A percentile compares a stretch with the other conserved stretches of the same genome.
These are phyloP conservation scores for Fusarium tanahbumbuense DNA, from an alignment of 2,329 filamentous ascomycete genomes.

Conservation along the genomic window DNA sequence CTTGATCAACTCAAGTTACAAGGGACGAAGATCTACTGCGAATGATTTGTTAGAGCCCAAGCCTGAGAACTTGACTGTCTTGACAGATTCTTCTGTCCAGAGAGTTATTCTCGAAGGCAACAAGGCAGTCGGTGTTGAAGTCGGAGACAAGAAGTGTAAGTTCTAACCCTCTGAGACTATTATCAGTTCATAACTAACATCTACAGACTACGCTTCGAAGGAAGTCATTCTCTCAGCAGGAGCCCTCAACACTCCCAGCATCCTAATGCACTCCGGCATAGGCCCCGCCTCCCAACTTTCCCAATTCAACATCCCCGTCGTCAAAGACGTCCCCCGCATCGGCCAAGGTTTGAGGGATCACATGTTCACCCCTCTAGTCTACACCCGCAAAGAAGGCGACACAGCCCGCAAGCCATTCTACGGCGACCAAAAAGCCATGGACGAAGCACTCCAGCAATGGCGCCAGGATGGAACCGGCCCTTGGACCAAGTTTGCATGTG, in stretches of 20 bases:
- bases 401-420: constrained; percentile 61
- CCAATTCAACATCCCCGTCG: constrained; percentile 22
- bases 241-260: constrained; percentile 55
- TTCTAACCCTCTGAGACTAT: too few relatives aligned
- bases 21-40: constrained; percentile 63
- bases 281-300: constrained; percentile 30
- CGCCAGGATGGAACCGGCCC: constrained; percentile 55
- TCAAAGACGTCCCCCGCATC: constrained; percentile 51
- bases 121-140: constrained; percentile 37
- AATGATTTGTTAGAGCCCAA: constrained; percentile 58
- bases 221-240: constrained; percentile 60
- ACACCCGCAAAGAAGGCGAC: constrained; percentile 54
- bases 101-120: constrained; percentile 30
- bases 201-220: constrained; percentile 49
- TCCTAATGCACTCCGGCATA: constrained; percentile 53
- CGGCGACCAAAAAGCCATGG: constrained; percentile 55
- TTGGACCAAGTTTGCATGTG: constrained; percentile 55
- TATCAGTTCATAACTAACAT: too few relatives aligned
- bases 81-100: constrained; percentile 36
- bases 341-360: constrained; percentile 58
- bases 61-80: constrained; percentile 57
- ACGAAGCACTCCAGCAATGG: constrained; percentile 61
- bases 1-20: constrained; percentile 60
- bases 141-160: constrained; percentile 34
- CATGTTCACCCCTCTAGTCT: constrained; percentile 53